Conservation (phyloP, 768 basidiomycete species). For the Lentinus brumalis region DNA sequence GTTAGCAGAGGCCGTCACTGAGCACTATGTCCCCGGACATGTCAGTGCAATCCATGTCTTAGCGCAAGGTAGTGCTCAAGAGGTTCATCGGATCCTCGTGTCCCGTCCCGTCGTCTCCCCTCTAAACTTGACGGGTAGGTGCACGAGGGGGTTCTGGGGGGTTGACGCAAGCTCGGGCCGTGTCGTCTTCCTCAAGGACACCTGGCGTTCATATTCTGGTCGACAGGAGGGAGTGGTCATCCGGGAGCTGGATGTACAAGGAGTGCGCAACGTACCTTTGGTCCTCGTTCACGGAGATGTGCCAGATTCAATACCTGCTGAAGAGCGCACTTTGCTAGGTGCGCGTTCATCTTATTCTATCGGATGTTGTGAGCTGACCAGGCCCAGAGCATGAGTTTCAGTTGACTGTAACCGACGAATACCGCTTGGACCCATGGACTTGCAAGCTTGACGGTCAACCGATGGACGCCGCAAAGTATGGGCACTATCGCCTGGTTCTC, state of each 20-base stretch:
- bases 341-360: background rate
- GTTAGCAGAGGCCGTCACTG: background rate
- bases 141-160: constrained; percentile 12
- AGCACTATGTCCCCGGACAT: constrained; percentile 5
- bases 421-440: background rate
- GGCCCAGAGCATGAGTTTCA: background rate
- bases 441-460: background rate
- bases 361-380: background rate
- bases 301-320: too few relatives aligned
- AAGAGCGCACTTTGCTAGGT: background rate
- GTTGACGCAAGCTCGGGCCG: background rate
- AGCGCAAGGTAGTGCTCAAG: background rate
- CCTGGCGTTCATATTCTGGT: background rate
- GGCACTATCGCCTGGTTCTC: constrained; percentile 12
- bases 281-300: background rate
- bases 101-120: constrained; percentile 11
- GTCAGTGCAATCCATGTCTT: background rate
- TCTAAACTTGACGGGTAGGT: background rate
- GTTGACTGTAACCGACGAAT: background rate
- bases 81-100: constrained; percentile 1
- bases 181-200: constrained; percentile 14
- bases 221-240: background rate
- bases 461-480: background rate
- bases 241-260: background rate
- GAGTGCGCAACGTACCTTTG: background rate